These are phyloP conservation scores for Diaporthe ampelina DNA, from an alignment of 2,329 filamentous ascomycete species.

Conservation along the genomic window DNA sequence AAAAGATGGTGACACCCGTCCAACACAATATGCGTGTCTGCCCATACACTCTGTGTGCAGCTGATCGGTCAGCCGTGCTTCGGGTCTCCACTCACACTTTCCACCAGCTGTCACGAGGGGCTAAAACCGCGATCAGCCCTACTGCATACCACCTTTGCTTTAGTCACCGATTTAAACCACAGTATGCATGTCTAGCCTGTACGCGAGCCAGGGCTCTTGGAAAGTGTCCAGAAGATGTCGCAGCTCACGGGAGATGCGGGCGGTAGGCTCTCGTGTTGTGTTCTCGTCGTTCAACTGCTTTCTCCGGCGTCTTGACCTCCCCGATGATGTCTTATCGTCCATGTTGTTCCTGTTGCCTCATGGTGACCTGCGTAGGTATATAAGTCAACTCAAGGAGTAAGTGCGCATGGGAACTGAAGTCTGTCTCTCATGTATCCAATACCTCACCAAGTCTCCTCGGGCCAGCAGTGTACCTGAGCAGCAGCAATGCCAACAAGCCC, in stretches of 20 bases:
- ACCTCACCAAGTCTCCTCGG: neutral
- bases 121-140: slow-evolving; percentile 36
- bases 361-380: neutral
- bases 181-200: slow-evolving; percentile 14
- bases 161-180: slow-evolving; percentile 5
- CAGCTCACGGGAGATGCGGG: neutral
- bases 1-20: neutral
- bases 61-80: slow-evolving; percentile 15
- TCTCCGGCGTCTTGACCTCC: neutral
- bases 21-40: neutral
- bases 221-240: slow-evolving; percentile 3
- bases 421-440: neutral
- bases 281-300: neutral
- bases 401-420: neutral
- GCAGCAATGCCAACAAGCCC: neutral
- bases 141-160: slow-evolving; percentile 5
- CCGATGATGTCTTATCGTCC: neutral
- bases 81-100: slow-evolving; percentile 9
- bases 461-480: neutral
- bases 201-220: slow-evolving; percentile 1
- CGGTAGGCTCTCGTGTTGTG: neutral
- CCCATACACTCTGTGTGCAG: neutral
- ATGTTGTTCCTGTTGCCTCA: neutral
- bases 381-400: neutral
- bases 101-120: slow-evolving; percentile 26